These are phyloP conservation scores for Kwoniella mangroviensis DNA, from an alignment of 768 basidiomycete species.

Conservation along the genomic window DNA sequence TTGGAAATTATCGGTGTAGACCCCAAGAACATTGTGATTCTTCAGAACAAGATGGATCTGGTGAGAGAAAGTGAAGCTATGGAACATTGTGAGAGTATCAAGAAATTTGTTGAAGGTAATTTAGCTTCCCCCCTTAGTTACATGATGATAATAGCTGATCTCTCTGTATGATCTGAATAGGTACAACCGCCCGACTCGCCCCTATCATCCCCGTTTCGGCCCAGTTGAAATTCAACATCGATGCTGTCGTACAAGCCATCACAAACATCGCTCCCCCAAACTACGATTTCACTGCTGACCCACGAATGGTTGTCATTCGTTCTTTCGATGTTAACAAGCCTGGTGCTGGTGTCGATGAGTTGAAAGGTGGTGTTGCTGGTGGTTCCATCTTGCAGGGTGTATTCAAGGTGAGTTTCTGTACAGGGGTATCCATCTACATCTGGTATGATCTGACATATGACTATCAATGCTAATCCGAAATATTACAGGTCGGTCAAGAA, in stretches of 20 bases:
- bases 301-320: slow-evolving; percentile 95
- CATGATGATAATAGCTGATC: neutral
- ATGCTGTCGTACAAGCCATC: slow-evolving; percentile 98
- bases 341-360: slow-evolving; percentile 92
- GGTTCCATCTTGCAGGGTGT: slow-evolving; percentile 94
- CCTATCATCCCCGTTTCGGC: slow-evolving; percentile 99
- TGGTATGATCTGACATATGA: no score
- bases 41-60: slow-evolving; percentile 98
- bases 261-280: slow-evolving; percentile 92
- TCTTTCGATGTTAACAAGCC: slow-evolving; percentile 99
- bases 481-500: slow-evolving; percentile 71
- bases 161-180: slow-evolving; percentile 59
- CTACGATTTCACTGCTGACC: slow-evolving; percentile 88
- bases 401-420: slow-evolving; percentile 62
- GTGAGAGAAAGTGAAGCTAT: slow-evolving; percentile 93
- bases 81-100: slow-evolving; percentile 94
- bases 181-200: slow-evolving; percentile 94
- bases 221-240: slow-evolving; percentile 98
- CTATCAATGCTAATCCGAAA: no score
- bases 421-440: no score
- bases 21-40: slow-evolving; percentile 87
- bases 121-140: slow-evolving; percentile 5
- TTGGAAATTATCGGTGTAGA: slow-evolving; percentile 97
- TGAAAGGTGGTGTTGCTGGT: slow-evolving; percentile 98
- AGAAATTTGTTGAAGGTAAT: slow-evolving; percentile 90